phyloP scores from a whole-genome alignment of 768 basidiomycete species.

The Termitomyces bulborhizus region DNA sequence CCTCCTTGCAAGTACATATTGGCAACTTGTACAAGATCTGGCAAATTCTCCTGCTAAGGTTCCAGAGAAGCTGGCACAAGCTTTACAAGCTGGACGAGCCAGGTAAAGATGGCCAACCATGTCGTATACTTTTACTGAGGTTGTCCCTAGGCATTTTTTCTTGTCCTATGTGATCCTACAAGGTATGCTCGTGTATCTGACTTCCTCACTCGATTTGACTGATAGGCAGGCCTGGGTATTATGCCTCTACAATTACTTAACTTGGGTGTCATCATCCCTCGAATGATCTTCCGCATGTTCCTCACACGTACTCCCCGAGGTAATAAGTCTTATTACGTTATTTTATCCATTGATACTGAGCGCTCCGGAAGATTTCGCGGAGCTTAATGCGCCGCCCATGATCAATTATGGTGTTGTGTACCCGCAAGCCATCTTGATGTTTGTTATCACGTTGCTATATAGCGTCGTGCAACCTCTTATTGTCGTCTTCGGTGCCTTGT shows the following conservation, averaged over 20 bases:
- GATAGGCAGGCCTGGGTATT: constrained; percentile 66
- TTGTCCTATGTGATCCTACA: constrained; percentile 81
- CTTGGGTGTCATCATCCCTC: constrained; percentile 80
- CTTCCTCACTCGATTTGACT: neutral
- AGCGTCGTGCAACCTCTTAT: constrained; percentile 95
- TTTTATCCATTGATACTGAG: neutral
- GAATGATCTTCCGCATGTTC: constrained; percentile 67
- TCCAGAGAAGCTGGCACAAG: constrained; percentile 84
- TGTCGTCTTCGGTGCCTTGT: constrained; percentile 89
- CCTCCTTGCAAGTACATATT: constrained; percentile 86
- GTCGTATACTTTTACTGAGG: neutral
- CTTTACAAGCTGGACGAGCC: constrained; percentile 73
- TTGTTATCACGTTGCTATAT: constrained; percentile 91
- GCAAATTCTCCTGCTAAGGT: constrained; percentile 93
- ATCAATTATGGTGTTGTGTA: constrained; percentile 98
- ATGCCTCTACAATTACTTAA: constrained; percentile 96
- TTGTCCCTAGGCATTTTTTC: constrained; percentile 62
- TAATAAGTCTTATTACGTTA: constrained; percentile 20
- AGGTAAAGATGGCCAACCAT: constrained; percentile 33
- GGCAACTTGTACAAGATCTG: constrained; percentile 85
- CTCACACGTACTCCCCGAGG: constrained; percentile 89
- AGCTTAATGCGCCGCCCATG: constrained; percentile 95
- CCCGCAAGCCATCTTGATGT: constrained; percentile 93
- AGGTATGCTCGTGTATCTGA: constrained; percentile 33
- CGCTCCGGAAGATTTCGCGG: constrained; percentile 73